phyloP scores from a whole-genome alignment of 257 asterid species.

The Catharanthus roseus region DNA sequence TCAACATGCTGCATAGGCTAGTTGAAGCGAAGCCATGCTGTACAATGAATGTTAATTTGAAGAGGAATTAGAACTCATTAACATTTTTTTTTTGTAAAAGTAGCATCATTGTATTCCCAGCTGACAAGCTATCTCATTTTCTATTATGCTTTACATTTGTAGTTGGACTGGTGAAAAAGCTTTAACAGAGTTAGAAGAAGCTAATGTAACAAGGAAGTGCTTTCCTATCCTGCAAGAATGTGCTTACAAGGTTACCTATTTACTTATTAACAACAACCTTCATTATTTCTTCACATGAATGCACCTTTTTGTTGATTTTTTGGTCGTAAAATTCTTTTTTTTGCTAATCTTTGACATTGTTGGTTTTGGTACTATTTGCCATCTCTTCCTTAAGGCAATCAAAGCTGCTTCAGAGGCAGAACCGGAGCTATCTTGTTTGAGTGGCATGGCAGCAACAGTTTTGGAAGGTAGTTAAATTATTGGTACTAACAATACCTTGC shows the following conservation, averaged over 20 bases:
- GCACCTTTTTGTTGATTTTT: not conserved
- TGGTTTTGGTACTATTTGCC: slow-evolving; percentile 19
- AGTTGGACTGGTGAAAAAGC: slow-evolving; percentile 99
- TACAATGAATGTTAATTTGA: not conserved
- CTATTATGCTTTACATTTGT: slow-evolving; percentile 7
- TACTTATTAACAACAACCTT: not conserved
- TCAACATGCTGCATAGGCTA: not conserved
- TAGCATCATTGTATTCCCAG: not conserved
- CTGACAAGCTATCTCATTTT: slow-evolving; percentile 3
- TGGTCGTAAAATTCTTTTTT: not conserved
- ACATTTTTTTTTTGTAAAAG: not conserved
- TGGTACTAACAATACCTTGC: slow-evolving; percentile 14
- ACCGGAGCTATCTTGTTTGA: slow-evolving; percentile 50
- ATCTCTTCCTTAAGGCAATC: slow-evolving; percentile 54
- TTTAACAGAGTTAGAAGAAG: slow-evolving; percentile 75
- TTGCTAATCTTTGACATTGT: not conserved
- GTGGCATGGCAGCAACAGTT: slow-evolving; percentile 63
- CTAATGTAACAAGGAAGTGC: slow-evolving; percentile 62
- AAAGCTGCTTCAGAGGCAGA: slow-evolving; percentile 78
- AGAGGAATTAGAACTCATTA: not conserved
- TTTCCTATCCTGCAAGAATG: slow-evolving; percentile 73
- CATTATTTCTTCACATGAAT: slow-evolving; percentile 4
- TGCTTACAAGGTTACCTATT: slow-evolving; percentile 62
- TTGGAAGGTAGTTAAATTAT: slow-evolving; percentile 55
- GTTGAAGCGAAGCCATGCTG: not conserved